Evolutionary conservation across 2,329 filamentous ascomycete genomes (phyloP), one percentile per base, ranked within the genome.

Genomic region (Cordyceps tenuipes): DNA sequence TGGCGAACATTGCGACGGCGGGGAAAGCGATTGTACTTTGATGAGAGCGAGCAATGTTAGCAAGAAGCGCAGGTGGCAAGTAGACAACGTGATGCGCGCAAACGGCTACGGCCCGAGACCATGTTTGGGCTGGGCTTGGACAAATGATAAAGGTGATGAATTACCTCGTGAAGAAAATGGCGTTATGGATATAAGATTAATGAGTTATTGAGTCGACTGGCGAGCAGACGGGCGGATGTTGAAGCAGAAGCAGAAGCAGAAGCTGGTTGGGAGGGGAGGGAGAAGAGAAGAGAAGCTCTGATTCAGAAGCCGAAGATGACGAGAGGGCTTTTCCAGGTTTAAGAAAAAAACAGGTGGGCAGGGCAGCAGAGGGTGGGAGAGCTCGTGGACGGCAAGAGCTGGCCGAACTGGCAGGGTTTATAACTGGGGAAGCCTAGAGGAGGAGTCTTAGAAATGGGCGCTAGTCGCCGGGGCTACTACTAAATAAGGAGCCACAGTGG

Each of bases 1-100:
- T 70, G 64, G 69, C 69, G 66, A 75, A 77, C 77, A 79, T 79
- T 55, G 64, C 73, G 72, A 65, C 34, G 47, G 53, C 59, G 63
- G 62, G 63, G 53, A 60, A 29, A 41, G 31, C 36, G 43, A 31
- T 57, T 52, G 43, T 17, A 7, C 31, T 46, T 19, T 31, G 12
- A 15, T 17, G 36, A 23, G 46, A 60, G 39, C 17, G 52, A 15
- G 19, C 21, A 15, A 60, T 3, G 43, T 48, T 60, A 55, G 51
- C 44, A 41, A 21, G 29, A 15, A 36, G 43, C 34, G 49, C 19
- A 3, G 29, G 39, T 43, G 17, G 36, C 41, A 47, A 19, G 26
- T 12, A 17, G 17, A 44, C 23, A 26, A 19, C 19, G 15, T 36
- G 12, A 7, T 8, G 15, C 23, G 49, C 39, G 46, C 23, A 53